A percentile compares a stretch with the other conserved stretches of the same genome.
Evolutionary conservation across 2,329 filamentous ascomycete species (phyloP).

Genomic region (Emydomyces testavorans): DNA sequence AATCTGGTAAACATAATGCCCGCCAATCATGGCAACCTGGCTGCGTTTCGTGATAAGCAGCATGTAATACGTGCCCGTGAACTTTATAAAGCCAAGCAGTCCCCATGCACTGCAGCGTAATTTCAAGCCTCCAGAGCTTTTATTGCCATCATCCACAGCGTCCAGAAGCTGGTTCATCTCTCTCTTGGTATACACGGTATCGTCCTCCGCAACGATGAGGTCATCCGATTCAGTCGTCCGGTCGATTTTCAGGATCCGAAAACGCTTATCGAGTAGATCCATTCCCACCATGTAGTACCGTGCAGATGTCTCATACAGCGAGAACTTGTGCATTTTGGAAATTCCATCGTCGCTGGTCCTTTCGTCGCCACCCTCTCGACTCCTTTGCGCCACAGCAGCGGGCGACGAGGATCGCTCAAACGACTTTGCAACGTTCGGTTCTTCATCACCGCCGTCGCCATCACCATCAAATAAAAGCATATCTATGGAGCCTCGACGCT

Average conservation of each 20-base stretch:
- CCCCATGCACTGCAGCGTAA: slow-evolving; percentile 88
- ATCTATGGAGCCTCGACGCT: slow-evolving; percentile 23
- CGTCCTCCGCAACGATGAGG: slow-evolving; percentile 80
- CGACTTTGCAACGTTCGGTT: slow-evolving; percentile 35
- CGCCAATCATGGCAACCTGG: slow-evolving; percentile 89
- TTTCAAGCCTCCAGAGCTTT: slow-evolving; percentile 76
- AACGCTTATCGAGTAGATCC: slow-evolving; percentile 77
- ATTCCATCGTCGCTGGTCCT: slow-evolving; percentile 34
- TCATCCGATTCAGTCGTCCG: slow-evolving; percentile 69
- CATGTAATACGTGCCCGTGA: slow-evolving; percentile 96
- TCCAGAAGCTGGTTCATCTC: slow-evolving; percentile 91
- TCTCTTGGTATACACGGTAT: slow-evolving; percentile 81
- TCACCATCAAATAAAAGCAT: slow-evolving; percentile 25
- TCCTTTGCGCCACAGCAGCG: slow-evolving; percentile 29
- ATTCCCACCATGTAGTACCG: slow-evolving; percentile 90
- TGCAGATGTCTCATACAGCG: slow-evolving; percentile 88
- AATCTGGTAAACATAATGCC: slow-evolving; percentile 90
- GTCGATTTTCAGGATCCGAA: slow-evolving; percentile 89
- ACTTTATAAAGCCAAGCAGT: slow-evolving; percentile 84
- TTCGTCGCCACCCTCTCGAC: slow-evolving; percentile 25
- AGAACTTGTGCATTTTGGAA: slow-evolving; percentile 81
- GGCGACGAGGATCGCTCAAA: slow-evolving; percentile 34
- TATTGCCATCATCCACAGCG: slow-evolving; percentile 91
- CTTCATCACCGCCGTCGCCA: slow-evolving; percentile 35
- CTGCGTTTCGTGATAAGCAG: slow-evolving; percentile 89